A percentile compares a stretch with the other conserved stretches of the same genome.
Conservation (phyloP, 2,329 filamentous ascomycete species). For the Aspergillus alliaceus region DNA sequence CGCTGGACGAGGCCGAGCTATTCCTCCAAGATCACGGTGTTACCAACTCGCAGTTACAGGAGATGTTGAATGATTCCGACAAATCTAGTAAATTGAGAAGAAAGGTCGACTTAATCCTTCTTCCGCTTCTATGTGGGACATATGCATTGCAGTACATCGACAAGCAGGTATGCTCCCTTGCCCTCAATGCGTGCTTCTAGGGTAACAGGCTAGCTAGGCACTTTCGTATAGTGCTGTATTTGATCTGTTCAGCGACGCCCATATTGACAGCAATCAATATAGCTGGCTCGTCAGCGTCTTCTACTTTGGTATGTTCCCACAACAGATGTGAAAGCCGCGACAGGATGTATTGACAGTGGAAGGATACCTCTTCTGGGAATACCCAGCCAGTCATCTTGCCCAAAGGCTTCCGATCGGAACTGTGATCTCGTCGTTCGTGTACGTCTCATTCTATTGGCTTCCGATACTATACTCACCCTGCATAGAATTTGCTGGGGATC, state of each 20-base stretch:
- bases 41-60: conserved; percentile 42
- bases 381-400: conserved; percentile 40
- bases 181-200: neutral
- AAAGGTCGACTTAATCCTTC: conserved; percentile 52
- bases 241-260: conserved; percentile 53
- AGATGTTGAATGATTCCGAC: conserved; percentile 46
- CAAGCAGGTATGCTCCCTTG: conserved; percentile 37
- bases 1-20: conserved; percentile 50
- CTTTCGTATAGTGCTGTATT: conserved; percentile 58
- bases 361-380: conserved; percentile 44
- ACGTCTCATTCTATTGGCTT: neutral
- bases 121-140: conserved; percentile 50
- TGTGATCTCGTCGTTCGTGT: conserved; percentile 16
- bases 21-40: conserved; percentile 53
- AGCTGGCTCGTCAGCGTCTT: conserved; percentile 58
- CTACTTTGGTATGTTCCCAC: conserved; percentile 46
- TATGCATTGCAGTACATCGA: conserved; percentile 55
- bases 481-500: conserved; percentile 42
- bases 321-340: neutral
- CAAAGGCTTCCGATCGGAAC: conserved; percentile 26
- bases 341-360: neutral
- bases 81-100: conserved; percentile 32
- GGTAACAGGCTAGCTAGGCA: conserved; percentile 41
- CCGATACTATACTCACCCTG: neutral
- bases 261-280: conserved; percentile 46